Percentiles rank a stretch among this genome's conserved stretches.
Conservation (phyloP, 305 asterid species). For the Salvia sclarea region DNA sequence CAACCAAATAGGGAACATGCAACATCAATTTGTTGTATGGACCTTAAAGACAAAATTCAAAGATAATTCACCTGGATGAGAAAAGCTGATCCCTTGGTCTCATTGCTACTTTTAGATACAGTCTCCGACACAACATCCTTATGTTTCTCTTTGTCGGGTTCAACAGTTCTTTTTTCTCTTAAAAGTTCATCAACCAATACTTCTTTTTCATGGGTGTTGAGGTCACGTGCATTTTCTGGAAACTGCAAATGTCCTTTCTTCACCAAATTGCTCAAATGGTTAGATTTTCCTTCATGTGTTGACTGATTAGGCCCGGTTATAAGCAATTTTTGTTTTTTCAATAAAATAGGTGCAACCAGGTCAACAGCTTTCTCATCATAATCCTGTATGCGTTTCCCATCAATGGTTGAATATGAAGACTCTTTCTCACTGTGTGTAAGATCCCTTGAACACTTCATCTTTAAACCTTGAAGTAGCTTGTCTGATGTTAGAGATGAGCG, state of each 20-base stretch:
- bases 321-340: constrained; percentile 61
- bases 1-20: not conserved
- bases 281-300: constrained; percentile 35
- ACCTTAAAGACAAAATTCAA: not conserved
- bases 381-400: constrained; percentile 31
- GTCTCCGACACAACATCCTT: constrained; percentile 35
- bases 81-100: constrained; percentile 73
- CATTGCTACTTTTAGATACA: constrained; percentile 46
- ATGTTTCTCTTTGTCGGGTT: constrained; percentile 30
- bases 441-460: constrained; percentile 43
- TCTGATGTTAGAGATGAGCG: constrained; percentile 58
- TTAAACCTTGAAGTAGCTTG: constrained; percentile 42
- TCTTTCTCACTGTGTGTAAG: constrained; percentile 37
- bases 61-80: constrained; percentile 65
- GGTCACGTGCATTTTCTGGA: constrained; percentile 36
- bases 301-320: constrained; percentile 53
- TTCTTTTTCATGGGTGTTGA: constrained; percentile 39
- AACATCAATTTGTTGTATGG: not conserved
- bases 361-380: constrained; percentile 46
- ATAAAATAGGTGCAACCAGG: constrained; percentile 41
- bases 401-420: constrained; percentile 33
- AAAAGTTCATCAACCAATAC: constrained; percentile 35
- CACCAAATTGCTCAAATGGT: constrained; percentile 30
- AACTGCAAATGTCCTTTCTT: constrained; percentile 37
- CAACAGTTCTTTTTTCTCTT: constrained; percentile 34